Evolutionary conservation across 2,329 filamentous ascomycete genomes (phyloP), one percentile per base, ranked within the genome.

Genomic region (Fusarium concolor): DNA sequence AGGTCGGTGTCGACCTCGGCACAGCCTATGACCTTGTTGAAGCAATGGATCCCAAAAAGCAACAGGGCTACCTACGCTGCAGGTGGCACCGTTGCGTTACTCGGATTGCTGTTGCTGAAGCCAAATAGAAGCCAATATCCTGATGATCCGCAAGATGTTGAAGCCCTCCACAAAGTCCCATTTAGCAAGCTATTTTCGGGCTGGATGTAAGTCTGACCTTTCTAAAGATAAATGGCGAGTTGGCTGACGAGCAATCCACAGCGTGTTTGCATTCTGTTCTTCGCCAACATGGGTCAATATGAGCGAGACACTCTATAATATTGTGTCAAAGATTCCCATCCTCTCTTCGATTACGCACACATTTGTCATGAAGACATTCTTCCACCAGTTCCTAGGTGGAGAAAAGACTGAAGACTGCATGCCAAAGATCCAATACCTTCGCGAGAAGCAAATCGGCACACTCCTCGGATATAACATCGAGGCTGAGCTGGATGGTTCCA

Each of bases 391-490:
- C 15, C 60, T 71, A 2, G 69, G 67, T 10, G 61, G 56, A 6
- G 56, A 58, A 22, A 58, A 33, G 29, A 56, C 61, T 20, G 29
- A 37, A 20, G 67, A 71, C 4, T 66, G 62, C 24, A 56, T 69
- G 10, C 67, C 70, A 11, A 71, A 71, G n/a, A 71, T 71, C 7
- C 50, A 67, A 10, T 29, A 29, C 7, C 31, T 71, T 12, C 67
- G 69, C 6, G 26, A 62, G 17, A 35, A 47, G 9, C 42, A 64
- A 2, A 52, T 64, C n/a, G 67, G 64, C 22, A 68, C 65, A 10
- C 49, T 72, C 24, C 62, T 72, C 3, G 67, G 70, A 6, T 71
- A 70, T 29, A 70, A 70, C 31, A 71, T 71, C 18, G 68, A 72
- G 47, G 67, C 68, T 5, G 58, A 63, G 9, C 29, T 61, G 26